Conservation (phyloP, 176 grass and related monocot genomes). For the Oryza meridionalis region DNA sequence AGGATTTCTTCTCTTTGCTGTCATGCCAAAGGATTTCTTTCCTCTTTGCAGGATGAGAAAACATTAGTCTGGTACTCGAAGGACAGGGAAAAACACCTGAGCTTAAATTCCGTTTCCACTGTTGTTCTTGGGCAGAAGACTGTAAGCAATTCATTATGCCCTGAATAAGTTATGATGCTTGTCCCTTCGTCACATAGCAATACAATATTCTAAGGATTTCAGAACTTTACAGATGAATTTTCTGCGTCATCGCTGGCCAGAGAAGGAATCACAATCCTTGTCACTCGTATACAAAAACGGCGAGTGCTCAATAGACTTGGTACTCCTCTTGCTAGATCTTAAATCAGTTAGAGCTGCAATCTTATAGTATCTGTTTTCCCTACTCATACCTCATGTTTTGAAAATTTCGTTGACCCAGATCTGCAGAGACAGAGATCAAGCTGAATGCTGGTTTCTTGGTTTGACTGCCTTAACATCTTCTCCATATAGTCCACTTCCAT, state of each 20-base stretch:
- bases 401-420: slow-evolving; percentile 53
- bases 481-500: slow-evolving; percentile 59
- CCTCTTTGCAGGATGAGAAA: slow-evolving; percentile 76
- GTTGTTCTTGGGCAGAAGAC: slow-evolving; percentile 85
- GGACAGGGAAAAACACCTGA: slow-evolving; percentile 77
- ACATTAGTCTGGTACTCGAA: slow-evolving; percentile 85
- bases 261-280: slow-evolving; percentile 82
- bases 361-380: not conserved
- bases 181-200: not conserved
- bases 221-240: slow-evolving; percentile 73
- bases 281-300: slow-evolving; percentile 77
- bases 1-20: slow-evolving; percentile 21
- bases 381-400: not conserved
- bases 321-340: slow-evolving; percentile 48
- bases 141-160: slow-evolving; percentile 44
- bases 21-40: slow-evolving; percentile 6
- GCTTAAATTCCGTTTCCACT: slow-evolving; percentile 61
- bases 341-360: slow-evolving; percentile 12
- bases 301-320: slow-evolving; percentile 89
- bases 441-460: slow-evolving; percentile 81
- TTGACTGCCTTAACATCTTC: slow-evolving; percentile 64
- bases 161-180: not conserved
- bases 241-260: slow-evolving; percentile 66
- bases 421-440: slow-evolving; percentile 88
- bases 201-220: slow-evolving; percentile 29